A percentile compares a stretch with the other conserved stretches of the same genome.
Conservation (phyloP, 305 asterid genomes). For the Fraxinus velutina region DNA sequence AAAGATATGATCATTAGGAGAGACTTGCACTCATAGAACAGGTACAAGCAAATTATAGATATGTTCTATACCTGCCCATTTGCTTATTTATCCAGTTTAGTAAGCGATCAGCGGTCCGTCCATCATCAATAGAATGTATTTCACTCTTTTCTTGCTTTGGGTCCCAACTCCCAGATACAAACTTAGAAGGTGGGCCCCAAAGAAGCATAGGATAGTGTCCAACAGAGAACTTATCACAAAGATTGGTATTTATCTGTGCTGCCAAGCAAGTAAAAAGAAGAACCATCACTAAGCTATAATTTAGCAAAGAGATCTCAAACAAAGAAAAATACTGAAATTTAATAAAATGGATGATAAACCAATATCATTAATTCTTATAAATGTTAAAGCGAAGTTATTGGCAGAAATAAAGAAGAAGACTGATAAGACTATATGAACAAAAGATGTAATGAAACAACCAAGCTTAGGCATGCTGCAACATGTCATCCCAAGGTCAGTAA, state of each 20-base stretch:
- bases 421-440: background rate
- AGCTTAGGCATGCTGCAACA: background rate
- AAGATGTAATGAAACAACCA: background rate
- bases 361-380: background rate
- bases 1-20: background rate
- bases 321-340: background rate
- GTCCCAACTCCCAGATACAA: conserved; percentile 60
- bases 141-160: conserved; percentile 55
- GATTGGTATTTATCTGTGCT: conserved; percentile 75
- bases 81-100: conserved; percentile 73
- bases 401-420: background rate
- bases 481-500: background rate
- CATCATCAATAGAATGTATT: conserved; percentile 48
- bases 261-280: conserved; percentile 52
- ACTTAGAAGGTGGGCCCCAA: conserved; percentile 78
- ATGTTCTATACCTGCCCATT: conserved; percentile 49
- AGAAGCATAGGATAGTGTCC: conserved; percentile 65
- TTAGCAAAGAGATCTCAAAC: conserved; percentile 7
- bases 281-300: conserved; percentile 38
- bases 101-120: conserved; percentile 57
- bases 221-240: conserved; percentile 76
- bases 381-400: background rate
- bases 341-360: background rate
- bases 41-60: conserved; percentile 9
- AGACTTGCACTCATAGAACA: conserved; percentile 1